Percentiles rank a stretch among this genome's conserved stretches.
These are phyloP conservation scores for Moesziomyces antarcticus DNA, from an alignment of 1,284 basidiomycete genomes.

Conservation along the genomic window DNA sequence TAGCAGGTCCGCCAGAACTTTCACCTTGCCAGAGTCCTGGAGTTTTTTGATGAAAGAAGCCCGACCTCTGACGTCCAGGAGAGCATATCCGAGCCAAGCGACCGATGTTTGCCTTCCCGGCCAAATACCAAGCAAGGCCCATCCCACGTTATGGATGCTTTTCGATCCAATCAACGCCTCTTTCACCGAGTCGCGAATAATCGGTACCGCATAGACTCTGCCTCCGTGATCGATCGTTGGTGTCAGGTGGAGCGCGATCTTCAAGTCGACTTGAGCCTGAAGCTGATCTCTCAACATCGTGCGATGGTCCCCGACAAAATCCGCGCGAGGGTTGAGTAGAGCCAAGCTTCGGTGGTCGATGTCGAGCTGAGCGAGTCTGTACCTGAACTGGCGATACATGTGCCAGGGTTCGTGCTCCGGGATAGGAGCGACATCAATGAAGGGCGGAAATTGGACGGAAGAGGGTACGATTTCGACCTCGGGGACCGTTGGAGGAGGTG, in stretches of 20 bases:
- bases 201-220: constrained; percentile 12
- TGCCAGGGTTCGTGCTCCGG: not conserved
- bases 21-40: not conserved
- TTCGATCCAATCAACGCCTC: not conserved
- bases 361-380: not conserved
- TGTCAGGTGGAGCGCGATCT: not conserved
- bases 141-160: not conserved
- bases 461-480: not conserved
- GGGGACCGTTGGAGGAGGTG: not conserved
- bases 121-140: constrained; percentile 7
- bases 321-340: not conserved
- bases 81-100: constrained; percentile 13
- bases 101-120: not conserved
- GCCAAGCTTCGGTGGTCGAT: not conserved
- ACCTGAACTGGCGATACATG: not conserved
- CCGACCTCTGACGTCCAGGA: not conserved
- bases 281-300: constrained; percentile 5
- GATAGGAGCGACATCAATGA: not conserved
- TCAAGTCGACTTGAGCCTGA: constrained; percentile 2
- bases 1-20: not conserved
- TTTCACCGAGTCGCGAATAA: constrained; percentile 4
- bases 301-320: not conserved
- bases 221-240: constrained; percentile 1
- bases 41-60: not conserved
- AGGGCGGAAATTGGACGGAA: not conserved